Percentiles rank a stretch among this genome's conserved stretches.
phyloP scores from a whole-genome alignment of 768 basidiomycete genomes.

The Rhizopogon vinicolor region DNA sequence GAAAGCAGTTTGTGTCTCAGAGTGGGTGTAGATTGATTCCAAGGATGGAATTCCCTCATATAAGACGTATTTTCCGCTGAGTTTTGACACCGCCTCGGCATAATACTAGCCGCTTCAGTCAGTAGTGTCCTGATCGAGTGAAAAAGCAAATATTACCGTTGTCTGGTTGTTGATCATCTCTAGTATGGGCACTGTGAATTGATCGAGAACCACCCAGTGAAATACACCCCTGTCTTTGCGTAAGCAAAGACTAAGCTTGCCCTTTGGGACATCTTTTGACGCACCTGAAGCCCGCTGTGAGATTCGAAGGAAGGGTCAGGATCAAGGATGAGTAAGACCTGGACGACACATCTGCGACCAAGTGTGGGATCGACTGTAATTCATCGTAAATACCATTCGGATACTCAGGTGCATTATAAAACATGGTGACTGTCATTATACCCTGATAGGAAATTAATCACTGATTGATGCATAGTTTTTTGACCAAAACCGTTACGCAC shows the following conservation, averaged over 20 bases:
- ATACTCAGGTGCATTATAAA: slow-evolving; percentile 47
- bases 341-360: slow-evolving; percentile 10
- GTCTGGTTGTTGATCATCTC: background rate
- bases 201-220: background rate
- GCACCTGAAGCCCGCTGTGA: background rate
- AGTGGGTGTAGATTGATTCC: slow-evolving; percentile 35
- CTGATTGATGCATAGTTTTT: background rate
- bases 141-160: background rate
- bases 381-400: slow-evolving; percentile 22
- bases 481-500: background rate
- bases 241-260: too few species aligned
- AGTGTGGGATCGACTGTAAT: slow-evolving; percentile 19
- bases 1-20: slow-evolving; percentile 38
- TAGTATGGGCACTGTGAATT: background rate
- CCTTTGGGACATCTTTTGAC: background rate
- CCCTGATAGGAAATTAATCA: slow-evolving; percentile 7
- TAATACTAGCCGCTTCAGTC: slow-evolving; percentile 1
- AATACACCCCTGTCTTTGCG: too few species aligned
- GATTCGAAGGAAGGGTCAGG: slow-evolving; percentile 13
- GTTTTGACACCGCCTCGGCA: slow-evolving; percentile 4
- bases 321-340: slow-evolving; percentile 21
- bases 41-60: slow-evolving; percentile 46
- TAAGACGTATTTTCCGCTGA: slow-evolving; percentile 2
- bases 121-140: background rate
- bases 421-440: slow-evolving; percentile 34